Conservation (phyloP, 441 rosid species). For the Jatropha multifida region DNA sequence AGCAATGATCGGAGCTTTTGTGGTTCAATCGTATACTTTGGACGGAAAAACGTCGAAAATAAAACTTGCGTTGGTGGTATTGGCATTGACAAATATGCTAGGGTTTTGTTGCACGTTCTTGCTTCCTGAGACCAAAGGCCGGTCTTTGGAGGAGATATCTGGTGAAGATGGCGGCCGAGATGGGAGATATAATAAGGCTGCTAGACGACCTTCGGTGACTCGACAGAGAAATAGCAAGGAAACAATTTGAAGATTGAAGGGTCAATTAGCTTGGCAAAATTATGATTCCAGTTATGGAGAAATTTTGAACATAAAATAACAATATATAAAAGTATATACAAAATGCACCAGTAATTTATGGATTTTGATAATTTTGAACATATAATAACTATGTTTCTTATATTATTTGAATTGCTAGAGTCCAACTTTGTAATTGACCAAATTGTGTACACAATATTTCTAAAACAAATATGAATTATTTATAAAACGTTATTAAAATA, state of each 20-base stretch:
- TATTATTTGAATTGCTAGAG: too few species aligned
- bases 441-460: too few species aligned
- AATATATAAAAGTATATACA: too few species aligned
- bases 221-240: not conserved
- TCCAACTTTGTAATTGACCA: too few species aligned
- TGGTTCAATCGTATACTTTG: constrained; percentile 40
- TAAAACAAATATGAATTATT: too few species aligned
- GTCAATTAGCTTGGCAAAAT: not conserved
- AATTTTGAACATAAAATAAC: too few species aligned
- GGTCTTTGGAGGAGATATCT: constrained; percentile 52
- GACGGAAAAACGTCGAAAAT: constrained; percentile 7
- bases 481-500: too few species aligned
- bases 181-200: constrained; percentile 11
- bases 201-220: not conserved
- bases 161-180: constrained; percentile 40
- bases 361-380: too few species aligned
- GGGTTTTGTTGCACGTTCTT: constrained; percentile 50
- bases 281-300: too few species aligned
- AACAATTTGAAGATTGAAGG: not conserved
- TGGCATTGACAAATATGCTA: constrained; percentile 49
- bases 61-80: constrained; percentile 27
- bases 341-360: too few species aligned
- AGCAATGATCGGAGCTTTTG: constrained; percentile 46
- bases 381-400: too few species aligned
- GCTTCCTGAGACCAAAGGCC: constrained; percentile 45